A percentile compares a stretch with the other conserved stretches of the same genome.
Evolutionary conservation across 805 yeast genomes (phyloP).

Genomic region (Grigorovia transvaalensis): DNA sequence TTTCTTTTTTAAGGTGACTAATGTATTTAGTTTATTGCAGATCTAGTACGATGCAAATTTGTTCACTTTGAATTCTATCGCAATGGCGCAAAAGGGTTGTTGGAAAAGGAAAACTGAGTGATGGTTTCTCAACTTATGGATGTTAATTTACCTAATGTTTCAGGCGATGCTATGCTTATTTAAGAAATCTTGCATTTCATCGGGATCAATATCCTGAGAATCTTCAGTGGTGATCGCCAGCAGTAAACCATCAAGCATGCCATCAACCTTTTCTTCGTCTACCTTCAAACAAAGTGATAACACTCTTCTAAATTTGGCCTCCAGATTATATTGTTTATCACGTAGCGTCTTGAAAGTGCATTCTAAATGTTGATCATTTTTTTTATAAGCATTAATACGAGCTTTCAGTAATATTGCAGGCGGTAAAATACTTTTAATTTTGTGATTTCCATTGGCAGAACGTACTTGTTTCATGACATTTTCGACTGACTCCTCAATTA

Average conservation of each 20-base stretch:
- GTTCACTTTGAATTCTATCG: too few relatives aligned
- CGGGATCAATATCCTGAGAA: conserved; percentile 55
- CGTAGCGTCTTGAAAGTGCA: conserved; percentile 43
- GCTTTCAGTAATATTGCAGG: conserved; percentile 49
- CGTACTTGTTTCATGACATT: conserved; percentile 16
- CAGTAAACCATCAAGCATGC: conserved; percentile 69
- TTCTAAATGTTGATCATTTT: conserved; percentile 51
- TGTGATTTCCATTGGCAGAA: conserved; percentile 9
- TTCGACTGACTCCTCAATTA: conserved; percentile 15
- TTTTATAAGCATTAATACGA: conserved; percentile 67
- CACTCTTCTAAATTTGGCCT: conserved; percentile 74
- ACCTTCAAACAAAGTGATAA: conserved; percentile 87
- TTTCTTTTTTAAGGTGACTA: too few relatives aligned
- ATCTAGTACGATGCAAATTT: too few relatives aligned
- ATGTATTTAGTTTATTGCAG: too few relatives aligned
- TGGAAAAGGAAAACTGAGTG: too few relatives aligned
- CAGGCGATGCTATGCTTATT: conserved; percentile 34
- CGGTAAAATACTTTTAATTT: conserved; percentile 21
- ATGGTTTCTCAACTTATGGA: too few relatives aligned
- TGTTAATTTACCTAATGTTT: too few relatives aligned
- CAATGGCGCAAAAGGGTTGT: too few relatives aligned
- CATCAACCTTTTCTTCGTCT: conserved; percentile 69
- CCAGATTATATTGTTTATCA: conserved; percentile 46
- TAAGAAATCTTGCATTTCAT: conserved; percentile 39
- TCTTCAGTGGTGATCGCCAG: conserved; percentile 81